Percentiles rank a stretch among this genome's conserved stretches.
These are phyloP conservation scores for Aspergillus bombycis DNA, from an alignment of 2,329 filamentous ascomycete genomes.

Conservation along the genomic window DNA sequence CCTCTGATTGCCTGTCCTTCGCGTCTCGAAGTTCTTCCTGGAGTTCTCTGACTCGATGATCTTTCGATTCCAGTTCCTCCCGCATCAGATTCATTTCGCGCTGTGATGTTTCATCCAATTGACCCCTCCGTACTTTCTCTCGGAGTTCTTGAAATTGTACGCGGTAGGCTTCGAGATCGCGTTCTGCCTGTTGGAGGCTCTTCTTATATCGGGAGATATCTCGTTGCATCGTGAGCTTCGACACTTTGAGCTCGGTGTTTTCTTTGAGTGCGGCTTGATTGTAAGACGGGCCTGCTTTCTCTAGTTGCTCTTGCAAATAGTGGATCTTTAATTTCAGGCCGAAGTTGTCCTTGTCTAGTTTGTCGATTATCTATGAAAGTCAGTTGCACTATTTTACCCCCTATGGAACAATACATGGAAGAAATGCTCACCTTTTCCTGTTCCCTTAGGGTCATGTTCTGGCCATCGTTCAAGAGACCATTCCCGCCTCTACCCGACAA, in stretches of 20 bases:
- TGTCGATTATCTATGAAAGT: conserved; percentile 69
- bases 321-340: conserved; percentile 95
- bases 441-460: conserved; percentile 85
- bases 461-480: conserved; percentile 74
- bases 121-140: conserved; percentile 76
- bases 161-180: conserved; percentile 81
- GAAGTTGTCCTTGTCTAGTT: conserved; percentile 98
- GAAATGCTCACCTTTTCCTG: conserved; percentile 76
- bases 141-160: conserved; percentile 81
- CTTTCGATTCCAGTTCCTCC: conserved; percentile 54
- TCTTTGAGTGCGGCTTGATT: conserved; percentile 88
- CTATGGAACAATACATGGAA: not conserved
- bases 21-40: conserved; percentile 61
- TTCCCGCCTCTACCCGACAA: conserved; percentile 66
- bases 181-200: conserved; percentile 77
- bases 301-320: conserved; percentile 87
- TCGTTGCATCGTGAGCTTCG: conserved; percentile 84
- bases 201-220: conserved; percentile 88
- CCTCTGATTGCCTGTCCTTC: conserved; percentile 58
- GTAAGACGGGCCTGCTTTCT: conserved; percentile 85
- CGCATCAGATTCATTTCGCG: conserved; percentile 59
- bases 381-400: conserved; percentile 11
- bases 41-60: conserved; percentile 44
- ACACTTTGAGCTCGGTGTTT: conserved; percentile 94
- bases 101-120: conserved; percentile 71